Conservation (phyloP, 1,139 yeast species). For the Sugiyamaella pinicola region DNA sequence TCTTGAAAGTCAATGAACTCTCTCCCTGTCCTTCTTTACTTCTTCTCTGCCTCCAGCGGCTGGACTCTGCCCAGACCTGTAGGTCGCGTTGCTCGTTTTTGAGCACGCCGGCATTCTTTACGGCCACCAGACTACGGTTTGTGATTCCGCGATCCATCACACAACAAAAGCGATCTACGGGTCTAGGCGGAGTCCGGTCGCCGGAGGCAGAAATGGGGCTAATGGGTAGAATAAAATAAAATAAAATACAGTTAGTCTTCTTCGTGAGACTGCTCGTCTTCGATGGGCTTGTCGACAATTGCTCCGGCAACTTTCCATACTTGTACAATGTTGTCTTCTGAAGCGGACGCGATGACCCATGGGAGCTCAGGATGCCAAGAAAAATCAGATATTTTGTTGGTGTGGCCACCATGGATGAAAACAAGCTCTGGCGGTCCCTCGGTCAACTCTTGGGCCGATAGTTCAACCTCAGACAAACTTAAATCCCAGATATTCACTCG, state of each 20-base stretch:
- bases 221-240: conserved; percentile 1
- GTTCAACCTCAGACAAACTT: conserved; percentile 44
- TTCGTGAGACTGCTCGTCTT: conserved; percentile 31
- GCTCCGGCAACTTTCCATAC: conserved; percentile 64
- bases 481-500: conserved; percentile 74
- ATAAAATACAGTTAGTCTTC: conserved; percentile 11
- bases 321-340: conserved; percentile 88
- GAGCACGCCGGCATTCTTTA: too few relatives aligned
- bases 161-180: neutral
- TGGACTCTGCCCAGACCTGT: too few relatives aligned
- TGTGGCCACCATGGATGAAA: conserved; percentile 88
- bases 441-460: conserved; percentile 36
- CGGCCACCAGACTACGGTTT: too few relatives aligned
- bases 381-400: conserved; percentile 82
- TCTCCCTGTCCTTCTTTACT: too few relatives aligned
- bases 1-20: conserved; percentile 14
- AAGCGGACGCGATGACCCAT: conserved; percentile 80
- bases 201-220: neutral
- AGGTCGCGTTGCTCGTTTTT: too few relatives aligned
- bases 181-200: neutral
- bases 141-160: too few relatives aligned
- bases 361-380: conserved; percentile 83
- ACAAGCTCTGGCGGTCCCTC: conserved; percentile 48
- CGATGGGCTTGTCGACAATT: conserved; percentile 49
- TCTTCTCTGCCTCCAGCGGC: too few relatives aligned